phyloP scores from a whole-genome alignment of 306 rosid genomes.

The Cucurbita ficifolia region DNA sequence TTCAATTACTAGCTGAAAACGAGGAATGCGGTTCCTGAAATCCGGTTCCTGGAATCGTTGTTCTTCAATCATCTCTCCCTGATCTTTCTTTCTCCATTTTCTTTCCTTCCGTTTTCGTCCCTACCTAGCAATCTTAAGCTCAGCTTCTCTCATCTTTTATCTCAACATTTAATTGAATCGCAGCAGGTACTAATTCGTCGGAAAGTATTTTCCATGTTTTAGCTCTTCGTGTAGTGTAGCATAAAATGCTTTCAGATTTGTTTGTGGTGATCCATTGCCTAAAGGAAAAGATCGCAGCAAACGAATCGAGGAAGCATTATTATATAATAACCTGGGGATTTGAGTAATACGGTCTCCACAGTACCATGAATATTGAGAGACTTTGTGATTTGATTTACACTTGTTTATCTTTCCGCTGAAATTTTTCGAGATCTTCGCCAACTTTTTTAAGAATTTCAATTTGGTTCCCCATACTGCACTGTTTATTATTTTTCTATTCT shows the following conservation, averaged over 20 bases:
- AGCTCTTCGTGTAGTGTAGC: neutral
- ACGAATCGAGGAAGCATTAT: neutral
- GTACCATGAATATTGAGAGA: neutral
- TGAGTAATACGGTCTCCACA: neutral
- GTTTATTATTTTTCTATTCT: neutral
- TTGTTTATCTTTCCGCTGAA: neutral
- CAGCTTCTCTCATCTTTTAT: neutral
- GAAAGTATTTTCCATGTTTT: neutral
- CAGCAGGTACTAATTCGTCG: neutral
- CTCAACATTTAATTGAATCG: neutral
- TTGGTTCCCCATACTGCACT: neutral
- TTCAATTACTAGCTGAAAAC: neutral
- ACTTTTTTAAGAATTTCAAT: neutral
- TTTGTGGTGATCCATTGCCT: neutral
- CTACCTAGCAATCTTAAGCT: neutral
- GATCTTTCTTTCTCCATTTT: neutral
- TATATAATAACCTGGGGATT: neutral
- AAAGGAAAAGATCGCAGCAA: neutral
- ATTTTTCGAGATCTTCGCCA: conserved; percentile 1
- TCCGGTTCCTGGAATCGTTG: neutral
- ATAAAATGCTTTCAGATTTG: neutral
- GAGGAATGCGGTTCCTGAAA: neutral
- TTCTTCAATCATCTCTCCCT: neutral
- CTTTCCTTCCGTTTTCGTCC: neutral
- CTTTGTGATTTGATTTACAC: neutral